Conservation (phyloP, 495 filamentous ascomycete species). For the Penicillium coffeae region DNA sequence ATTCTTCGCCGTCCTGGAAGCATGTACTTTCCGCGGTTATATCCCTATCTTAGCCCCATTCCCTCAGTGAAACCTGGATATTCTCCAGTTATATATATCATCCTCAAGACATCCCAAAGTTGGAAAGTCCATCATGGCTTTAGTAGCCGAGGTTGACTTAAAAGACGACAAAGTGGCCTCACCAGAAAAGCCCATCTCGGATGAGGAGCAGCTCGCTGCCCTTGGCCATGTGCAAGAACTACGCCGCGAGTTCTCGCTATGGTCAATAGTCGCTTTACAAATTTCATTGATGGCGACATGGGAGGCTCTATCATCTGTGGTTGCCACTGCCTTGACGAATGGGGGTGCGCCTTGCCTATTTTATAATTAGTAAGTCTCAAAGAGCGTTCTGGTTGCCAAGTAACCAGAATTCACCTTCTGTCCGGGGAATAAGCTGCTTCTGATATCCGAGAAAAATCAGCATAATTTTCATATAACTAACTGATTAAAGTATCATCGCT, state of each 20-base stretch:
- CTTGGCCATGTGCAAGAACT: conserved; percentile 27
- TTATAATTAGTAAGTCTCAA: conserved; percentile 25
- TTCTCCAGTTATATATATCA: background rate
- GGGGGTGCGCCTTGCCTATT: conserved; percentile 31
- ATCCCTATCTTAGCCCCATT: background rate
- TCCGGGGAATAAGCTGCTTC: no score
- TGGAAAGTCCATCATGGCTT: conserved; percentile 3
- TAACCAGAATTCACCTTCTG: no score
- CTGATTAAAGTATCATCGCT: conserved; percentile 12
- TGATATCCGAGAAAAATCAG: no score
- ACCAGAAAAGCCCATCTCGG: conserved; percentile 17
- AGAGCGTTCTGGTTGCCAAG: no score
- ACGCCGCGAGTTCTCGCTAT: conserved; percentile 23
- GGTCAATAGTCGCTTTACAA: conserved; percentile 25
- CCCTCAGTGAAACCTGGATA: background rate
- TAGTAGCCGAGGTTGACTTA: background rate
- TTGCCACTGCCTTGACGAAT: conserved; percentile 18
- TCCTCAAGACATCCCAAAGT: background rate
- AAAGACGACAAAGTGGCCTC: conserved; percentile 1
- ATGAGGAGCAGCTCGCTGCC: conserved; percentile 23
- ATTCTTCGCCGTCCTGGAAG: background rate
- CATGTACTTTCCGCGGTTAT: background rate
- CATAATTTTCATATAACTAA: background rate
- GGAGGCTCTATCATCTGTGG: conserved; percentile 28
- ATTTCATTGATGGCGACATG: conserved; percentile 33